phyloP scores from a whole-genome alignment of 2,329 filamentous ascomycete species.

The Beauveria brongniartii region DNA sequence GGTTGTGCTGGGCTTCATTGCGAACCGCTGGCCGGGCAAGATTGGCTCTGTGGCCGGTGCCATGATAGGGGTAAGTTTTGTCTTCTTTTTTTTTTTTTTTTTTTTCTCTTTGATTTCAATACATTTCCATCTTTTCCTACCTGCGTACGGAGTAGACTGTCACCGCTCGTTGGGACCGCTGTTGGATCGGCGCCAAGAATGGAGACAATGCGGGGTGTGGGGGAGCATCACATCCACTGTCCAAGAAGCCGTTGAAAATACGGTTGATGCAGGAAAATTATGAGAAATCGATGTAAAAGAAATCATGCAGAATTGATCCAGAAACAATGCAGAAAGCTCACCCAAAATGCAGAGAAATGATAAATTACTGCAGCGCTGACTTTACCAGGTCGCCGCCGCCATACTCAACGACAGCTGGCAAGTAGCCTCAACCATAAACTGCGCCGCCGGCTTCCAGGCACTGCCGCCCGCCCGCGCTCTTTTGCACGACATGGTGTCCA shows the following conservation, averaged over 20 bases:
- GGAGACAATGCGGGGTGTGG: conserved; percentile 6
- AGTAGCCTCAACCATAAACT: conserved; percentile 22
- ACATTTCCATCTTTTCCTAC: neutral
- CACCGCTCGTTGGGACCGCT: neutral
- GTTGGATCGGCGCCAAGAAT: conserved; percentile 2
- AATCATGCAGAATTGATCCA: neutral
- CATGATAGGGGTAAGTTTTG: conserved; percentile 23
- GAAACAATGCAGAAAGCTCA: neutral
- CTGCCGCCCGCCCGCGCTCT: conserved; percentile 21
- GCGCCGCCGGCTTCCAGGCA: conserved; percentile 19
- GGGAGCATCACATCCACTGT: neutral
- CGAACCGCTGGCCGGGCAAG: conserved; percentile 24
- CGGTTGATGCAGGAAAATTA: too few species aligned
- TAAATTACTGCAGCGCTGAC: neutral
- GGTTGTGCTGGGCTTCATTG: conserved; percentile 24
- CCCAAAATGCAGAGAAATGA: neutral
- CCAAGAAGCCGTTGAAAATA: too few species aligned
- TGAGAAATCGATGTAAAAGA: neutral
- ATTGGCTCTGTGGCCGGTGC: conserved; percentile 23
- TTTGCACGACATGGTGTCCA: conserved; percentile 25
- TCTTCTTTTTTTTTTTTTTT: neutral
- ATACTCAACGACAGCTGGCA: conserved; percentile 32
- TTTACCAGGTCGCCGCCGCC: conserved; percentile 21
- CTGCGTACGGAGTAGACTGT: neutral
- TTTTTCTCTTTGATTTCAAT: neutral